Conservation (phyloP, 1,284 basidiomycete genomes). For the Ganoderma boninense region DNA sequence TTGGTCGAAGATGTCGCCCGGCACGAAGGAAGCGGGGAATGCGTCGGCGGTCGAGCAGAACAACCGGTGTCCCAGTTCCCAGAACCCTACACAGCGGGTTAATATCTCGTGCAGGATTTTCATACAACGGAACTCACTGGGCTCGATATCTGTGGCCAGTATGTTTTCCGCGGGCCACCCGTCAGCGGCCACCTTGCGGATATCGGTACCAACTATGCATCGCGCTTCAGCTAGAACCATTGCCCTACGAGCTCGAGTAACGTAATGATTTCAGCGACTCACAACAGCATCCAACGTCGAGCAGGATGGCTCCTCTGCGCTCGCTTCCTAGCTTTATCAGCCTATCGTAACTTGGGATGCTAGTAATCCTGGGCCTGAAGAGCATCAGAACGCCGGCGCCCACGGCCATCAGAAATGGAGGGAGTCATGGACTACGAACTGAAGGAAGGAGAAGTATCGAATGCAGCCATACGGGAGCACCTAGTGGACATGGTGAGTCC, state of each 20-base stretch:
- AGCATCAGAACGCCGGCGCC: background rate
- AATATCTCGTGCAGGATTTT: background rate
- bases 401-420: background rate
- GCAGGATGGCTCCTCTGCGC: slow-evolving; percentile 50
- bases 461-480: slow-evolving; percentile 6
- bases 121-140: slow-evolving; percentile 31
- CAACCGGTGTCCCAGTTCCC: slow-evolving; percentile 42
- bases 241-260: background rate
- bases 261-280: slow-evolving; percentile 24
- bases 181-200: slow-evolving; percentile 49
- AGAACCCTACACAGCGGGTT: slow-evolving; percentile 32
- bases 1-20: slow-evolving; percentile 40
- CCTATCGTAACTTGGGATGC: slow-evolving; percentile 50
- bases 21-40: slow-evolving; percentile 48
- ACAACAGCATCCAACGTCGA: slow-evolving; percentile 59
- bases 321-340: slow-evolving; percentile 48
- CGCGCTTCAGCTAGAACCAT: background rate
- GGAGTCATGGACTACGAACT: background rate
- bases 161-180: slow-evolving; percentile 44
- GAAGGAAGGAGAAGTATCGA: background rate
- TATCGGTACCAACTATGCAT: slow-evolving; percentile 49
- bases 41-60: slow-evolving; percentile 44
- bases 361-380: slow-evolving; percentile 41
- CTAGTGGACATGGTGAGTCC: background rate
- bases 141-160: slow-evolving; percentile 45